A percentile compares a stretch with the other conserved stretches of the same genome.
These are phyloP conservation scores for Metschnikowia anglica DNA, from an alignment of 805 yeast species.

Conservation along the genomic window DNA sequence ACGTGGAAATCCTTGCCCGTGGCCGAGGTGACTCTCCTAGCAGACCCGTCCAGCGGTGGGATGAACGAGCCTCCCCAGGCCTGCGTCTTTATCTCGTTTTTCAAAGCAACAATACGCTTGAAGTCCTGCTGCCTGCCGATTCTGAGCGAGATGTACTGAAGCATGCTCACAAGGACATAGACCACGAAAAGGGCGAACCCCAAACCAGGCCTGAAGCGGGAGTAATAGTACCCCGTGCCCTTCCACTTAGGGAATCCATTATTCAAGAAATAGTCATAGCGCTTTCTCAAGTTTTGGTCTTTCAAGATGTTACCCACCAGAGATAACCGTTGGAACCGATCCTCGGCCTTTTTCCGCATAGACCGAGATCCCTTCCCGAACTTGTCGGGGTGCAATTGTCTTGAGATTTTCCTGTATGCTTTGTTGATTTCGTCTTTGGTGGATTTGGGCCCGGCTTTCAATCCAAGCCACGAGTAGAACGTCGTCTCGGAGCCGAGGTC, in stretches of 20 bases:
- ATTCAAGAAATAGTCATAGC: constrained; percentile 80
- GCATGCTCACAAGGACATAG: constrained; percentile 48
- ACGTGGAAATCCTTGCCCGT: constrained; percentile 55
- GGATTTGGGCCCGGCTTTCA: constrained; percentile 47
- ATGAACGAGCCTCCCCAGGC: constrained; percentile 56
- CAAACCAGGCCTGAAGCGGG: constrained; percentile 68
- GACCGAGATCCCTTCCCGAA: constrained; percentile 25
- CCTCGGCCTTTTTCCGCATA: constrained; percentile 52
- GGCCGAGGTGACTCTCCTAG: constrained; percentile 43
- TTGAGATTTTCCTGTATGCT: constrained; percentile 69
- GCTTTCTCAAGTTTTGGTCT: constrained; percentile 49
- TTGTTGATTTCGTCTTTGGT: constrained; percentile 54
- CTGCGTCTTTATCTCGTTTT: constrained; percentile 49
- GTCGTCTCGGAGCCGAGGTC: constrained; percentile 63
- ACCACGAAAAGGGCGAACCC: constrained; percentile 51
- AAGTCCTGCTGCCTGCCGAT: constrained; percentile 57
- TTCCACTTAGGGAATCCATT: constrained; percentile 86
- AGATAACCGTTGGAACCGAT: constrained; percentile 75
- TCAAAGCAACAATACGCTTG: constrained; percentile 52
- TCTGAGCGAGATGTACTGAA: constrained; percentile 58
- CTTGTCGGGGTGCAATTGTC: constrained; percentile 86
- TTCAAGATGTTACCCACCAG: constrained; percentile 73
- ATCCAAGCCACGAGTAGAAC: constrained; percentile 67
- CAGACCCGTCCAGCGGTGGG: constrained; percentile 51
- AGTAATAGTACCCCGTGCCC: constrained; percentile 62